phyloP scores from a whole-genome alignment of 2,329 filamentous ascomycete genomes.

The Cordyceps fumosorosea region DNA sequence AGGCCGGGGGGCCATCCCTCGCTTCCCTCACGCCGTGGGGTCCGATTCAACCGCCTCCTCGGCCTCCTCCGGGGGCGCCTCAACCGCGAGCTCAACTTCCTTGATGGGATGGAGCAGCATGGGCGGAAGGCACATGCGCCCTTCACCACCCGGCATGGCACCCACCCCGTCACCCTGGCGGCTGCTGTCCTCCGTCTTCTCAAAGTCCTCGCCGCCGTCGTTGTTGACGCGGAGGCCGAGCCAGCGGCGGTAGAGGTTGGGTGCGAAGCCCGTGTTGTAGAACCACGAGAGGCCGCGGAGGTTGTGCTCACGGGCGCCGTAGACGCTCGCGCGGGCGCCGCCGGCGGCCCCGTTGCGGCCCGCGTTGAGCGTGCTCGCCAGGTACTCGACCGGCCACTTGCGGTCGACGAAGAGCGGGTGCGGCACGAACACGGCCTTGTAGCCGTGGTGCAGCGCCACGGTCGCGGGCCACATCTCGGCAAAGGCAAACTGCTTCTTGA shows the following conservation, averaged over 20 bases:
- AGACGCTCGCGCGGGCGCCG: constrained; percentile 65
- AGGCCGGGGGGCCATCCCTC: not conserved
- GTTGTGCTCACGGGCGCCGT: constrained; percentile 83
- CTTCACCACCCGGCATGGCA: constrained; percentile 61
- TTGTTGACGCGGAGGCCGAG: constrained; percentile 74
- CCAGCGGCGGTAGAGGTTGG: constrained; percentile 80
- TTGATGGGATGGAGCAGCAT: constrained; percentile 90
- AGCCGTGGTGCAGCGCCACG: constrained; percentile 80
- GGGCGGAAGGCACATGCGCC: constrained; percentile 83
- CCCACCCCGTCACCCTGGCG: constrained; percentile 43
- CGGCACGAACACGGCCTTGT: constrained; percentile 86
- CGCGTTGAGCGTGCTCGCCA: constrained; percentile 74
- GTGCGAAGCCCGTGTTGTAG: constrained; percentile 77
- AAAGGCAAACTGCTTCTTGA: constrained; percentile 84
- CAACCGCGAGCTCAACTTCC: constrained; percentile 60
- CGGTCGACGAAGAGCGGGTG: constrained; percentile 86
- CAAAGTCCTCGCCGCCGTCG: constrained; percentile 71
- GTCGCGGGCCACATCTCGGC: constrained; percentile 95
- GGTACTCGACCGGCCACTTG: constrained; percentile 73
- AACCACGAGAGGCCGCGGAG: constrained; percentile 85
- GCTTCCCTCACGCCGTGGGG: constrained; percentile 29
- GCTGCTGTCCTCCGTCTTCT: constrained; percentile 49
- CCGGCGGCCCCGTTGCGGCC: constrained; percentile 68
- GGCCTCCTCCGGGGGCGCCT: constrained; percentile 43
- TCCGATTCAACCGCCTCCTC: constrained; percentile 39